Percentiles rank a stretch among this genome's conserved stretches.
Conservation (phyloP, 257 asterid species). For the Eustoma russellianum region DNA sequence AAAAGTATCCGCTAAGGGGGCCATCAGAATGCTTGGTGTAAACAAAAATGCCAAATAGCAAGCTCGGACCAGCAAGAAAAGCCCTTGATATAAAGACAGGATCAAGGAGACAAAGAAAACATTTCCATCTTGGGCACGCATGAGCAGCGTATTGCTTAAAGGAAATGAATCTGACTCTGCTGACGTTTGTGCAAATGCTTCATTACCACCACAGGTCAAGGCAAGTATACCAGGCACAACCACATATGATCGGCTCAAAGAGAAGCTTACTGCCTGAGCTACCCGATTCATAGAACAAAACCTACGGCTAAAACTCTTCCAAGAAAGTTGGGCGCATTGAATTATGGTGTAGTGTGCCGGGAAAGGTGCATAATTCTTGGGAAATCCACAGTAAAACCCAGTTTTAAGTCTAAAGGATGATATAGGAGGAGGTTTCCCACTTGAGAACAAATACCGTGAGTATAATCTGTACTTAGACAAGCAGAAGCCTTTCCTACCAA, state of each 20-base stretch:
- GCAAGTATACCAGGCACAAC: constrained; percentile 66
- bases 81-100: constrained; percentile 37
- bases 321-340: constrained; percentile 46
- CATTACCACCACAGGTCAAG: constrained; percentile 39
- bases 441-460: neutral
- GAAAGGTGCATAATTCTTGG: constrained; percentile 29
- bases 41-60: constrained; percentile 56
- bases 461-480: constrained; percentile 9
- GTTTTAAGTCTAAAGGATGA: constrained; percentile 21
- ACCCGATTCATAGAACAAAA: constrained; percentile 29
- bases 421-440: constrained; percentile 27
- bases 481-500: neutral
- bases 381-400: constrained; percentile 12
- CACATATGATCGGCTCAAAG: constrained; percentile 48
- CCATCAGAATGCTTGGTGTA: constrained; percentile 78
- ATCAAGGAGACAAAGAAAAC: constrained; percentile 33
- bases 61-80: constrained; percentile 57
- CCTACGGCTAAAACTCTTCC: constrained; percentile 42
- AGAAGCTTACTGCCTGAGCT: constrained; percentile 82
- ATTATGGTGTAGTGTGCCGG: constrained; percentile 30
- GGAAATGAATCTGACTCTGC: constrained; percentile 28
- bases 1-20: constrained; percentile 78
- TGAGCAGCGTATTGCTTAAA: constrained; percentile 37
- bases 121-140: constrained; percentile 61
- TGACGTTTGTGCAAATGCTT: constrained; percentile 45